Conservation (phyloP, 208 protist species). For the Crithidia mellificae region DNA sequence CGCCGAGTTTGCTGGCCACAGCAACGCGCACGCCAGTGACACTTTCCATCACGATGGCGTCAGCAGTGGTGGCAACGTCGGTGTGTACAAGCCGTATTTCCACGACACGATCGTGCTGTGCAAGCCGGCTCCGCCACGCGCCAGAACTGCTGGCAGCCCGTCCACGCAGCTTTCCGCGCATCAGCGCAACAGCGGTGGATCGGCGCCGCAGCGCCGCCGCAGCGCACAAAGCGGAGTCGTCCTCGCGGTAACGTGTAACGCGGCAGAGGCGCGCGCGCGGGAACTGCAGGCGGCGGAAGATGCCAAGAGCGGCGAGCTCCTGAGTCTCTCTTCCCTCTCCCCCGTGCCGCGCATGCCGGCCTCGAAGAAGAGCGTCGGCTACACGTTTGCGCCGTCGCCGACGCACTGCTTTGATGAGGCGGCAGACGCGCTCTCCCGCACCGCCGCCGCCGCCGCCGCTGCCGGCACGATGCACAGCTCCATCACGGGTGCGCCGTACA, state of each 20-base stretch:
- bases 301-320: conserved; percentile 6
- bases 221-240: conserved; percentile 7
- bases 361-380: neutral
- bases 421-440: neutral
- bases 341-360: conserved; percentile 4
- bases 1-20: too few relatives aligned
- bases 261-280: conserved; percentile 31
- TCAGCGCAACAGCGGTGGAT: neutral
- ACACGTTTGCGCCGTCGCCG: neutral
- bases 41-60: too few relatives aligned
- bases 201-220: neutral
- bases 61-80: too few relatives aligned
- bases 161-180: neutral
- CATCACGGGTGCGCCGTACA: neutral
- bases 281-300: conserved; percentile 27
- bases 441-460: neutral
- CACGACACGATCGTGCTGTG: conserved; percentile 57
- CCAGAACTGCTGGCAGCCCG: neutral
- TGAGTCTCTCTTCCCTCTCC: conserved; percentile 8
- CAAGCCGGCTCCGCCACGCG: conserved; percentile 18
- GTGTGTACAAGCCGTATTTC: conserved; percentile 48
- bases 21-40: too few relatives aligned
- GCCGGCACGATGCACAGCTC: neutral
- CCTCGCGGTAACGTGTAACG: conserved; percentile 54
- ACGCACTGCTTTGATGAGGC: neutral